Conservation (phyloP, 75 land plant species). For the Larix kaempferi region DNA sequence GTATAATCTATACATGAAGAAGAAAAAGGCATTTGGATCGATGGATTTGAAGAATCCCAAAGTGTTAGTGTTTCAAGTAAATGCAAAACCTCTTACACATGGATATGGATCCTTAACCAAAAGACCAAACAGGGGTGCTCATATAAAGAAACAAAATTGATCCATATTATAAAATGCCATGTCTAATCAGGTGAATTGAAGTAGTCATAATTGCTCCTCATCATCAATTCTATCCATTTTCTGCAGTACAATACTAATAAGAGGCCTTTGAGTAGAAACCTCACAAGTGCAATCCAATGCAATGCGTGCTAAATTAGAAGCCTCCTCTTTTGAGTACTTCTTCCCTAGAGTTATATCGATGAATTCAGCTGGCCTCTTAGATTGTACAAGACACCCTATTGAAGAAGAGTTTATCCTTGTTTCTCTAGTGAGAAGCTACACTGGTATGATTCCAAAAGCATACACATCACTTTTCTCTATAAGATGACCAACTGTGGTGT, state of each 20-base stretch:
- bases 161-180: too few species aligned
- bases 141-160: too few species aligned
- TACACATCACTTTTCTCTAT: conserved; percentile 77
- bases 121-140: too few species aligned
- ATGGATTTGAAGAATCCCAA: too few species aligned
- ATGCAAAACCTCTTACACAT: too few species aligned
- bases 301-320: conserved; percentile 50
- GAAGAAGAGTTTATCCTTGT: conserved; percentile 22
- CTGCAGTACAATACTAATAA: conserved; percentile 49
- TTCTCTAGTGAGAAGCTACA: conserved; percentile 68
- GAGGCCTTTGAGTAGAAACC: conserved; percentile 50
- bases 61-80: too few species aligned
- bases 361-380: conserved; percentile 41
- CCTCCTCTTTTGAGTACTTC: conserved; percentile 47
- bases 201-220: too few species aligned
- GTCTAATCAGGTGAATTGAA: too few species aligned
- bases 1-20: too few species aligned
- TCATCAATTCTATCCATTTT: conserved; percentile 23
- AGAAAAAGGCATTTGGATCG: too few species aligned
- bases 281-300: conserved; percentile 61
- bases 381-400: conserved; percentile 27
- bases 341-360: conserved; percentile 60
- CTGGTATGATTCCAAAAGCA: conserved; percentile 51
- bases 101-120: too few species aligned
- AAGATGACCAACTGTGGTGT: conserved; percentile 48